A percentile compares a stretch with the other conserved stretches of the same genome.
phyloP scores from a whole-genome alignment of 345 rosid species.

The Lenwebbia sp. region DNA sequence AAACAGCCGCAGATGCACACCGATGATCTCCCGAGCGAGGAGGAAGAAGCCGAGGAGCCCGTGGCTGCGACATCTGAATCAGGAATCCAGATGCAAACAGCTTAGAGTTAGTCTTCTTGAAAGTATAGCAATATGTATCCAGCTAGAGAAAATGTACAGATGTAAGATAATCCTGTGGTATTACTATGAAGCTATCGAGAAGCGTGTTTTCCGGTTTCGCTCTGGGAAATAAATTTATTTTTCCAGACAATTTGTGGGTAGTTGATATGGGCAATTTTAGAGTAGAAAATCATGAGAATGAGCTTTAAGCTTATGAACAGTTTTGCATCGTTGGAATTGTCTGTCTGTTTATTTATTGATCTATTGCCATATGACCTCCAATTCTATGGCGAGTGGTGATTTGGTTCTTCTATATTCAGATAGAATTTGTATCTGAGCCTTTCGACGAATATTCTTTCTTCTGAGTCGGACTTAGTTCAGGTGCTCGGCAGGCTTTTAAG shows the following conservation, averaged over 20 bases:
- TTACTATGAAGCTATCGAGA: background rate
- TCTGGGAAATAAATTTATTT: background rate
- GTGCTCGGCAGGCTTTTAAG: background rate
- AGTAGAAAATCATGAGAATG: background rate
- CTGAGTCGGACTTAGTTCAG: background rate
- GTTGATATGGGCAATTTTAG: background rate
- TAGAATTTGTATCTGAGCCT: background rate
- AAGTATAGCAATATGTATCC: background rate
- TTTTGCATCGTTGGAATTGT: background rate
- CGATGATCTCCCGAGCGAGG: slow-evolving; percentile 37
- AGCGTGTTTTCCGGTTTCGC: background rate
- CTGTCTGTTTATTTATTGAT: background rate
- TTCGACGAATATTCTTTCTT: background rate
- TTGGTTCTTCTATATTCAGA: background rate
- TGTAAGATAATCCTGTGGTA: background rate
- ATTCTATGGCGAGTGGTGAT: background rate
- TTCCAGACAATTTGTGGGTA: background rate
- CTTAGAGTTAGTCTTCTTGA: slow-evolving; percentile 5
- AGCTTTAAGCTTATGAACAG: background rate
- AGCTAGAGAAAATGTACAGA: background rate
- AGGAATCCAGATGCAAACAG: slow-evolving; percentile 31
- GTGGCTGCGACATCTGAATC: slow-evolving; percentile 12
- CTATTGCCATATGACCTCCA: background rate
- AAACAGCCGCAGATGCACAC: slow-evolving; percentile 32
- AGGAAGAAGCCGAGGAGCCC: slow-evolving; percentile 19